These are phyloP conservation scores for Pythium insidiosum DNA, from an alignment of 352 stramenopile species.

Conservation along the genomic window DNA sequence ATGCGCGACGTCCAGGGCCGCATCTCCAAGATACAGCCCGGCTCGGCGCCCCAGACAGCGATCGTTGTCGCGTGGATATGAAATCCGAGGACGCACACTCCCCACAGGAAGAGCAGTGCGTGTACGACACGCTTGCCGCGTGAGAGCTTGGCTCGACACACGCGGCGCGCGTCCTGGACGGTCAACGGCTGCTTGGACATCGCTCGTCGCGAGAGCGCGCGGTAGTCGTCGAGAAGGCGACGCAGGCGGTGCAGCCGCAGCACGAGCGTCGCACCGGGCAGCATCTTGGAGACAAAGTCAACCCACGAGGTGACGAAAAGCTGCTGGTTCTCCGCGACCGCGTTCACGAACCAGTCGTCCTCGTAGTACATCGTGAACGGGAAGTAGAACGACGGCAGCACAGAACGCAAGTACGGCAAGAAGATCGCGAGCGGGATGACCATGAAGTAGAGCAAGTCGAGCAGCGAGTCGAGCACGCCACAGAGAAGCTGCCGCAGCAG, in stretches of 20 bases:
- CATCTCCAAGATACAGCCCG: conserved; percentile 13
- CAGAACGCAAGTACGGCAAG: conserved; percentile 4
- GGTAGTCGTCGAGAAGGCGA: neutral
- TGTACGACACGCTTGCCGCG: neutral
- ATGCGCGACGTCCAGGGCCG: conserved; percentile 2
- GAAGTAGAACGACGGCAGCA: neutral
- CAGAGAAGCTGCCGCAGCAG: conserved; percentile 5
- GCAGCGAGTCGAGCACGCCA: conserved; percentile 5
- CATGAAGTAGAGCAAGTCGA: conserved; percentile 13
- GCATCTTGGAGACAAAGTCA: conserved; percentile 11
- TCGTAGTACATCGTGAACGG: conserved; percentile 5
- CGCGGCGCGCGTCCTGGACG: neutral
- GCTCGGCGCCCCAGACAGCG: neutral
- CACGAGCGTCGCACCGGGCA: neutral
- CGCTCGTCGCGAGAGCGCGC: too few species aligned
- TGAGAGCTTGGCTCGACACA: neutral
- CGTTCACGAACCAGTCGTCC: conserved; percentile 10
- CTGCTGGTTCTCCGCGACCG: conserved; percentile 3
- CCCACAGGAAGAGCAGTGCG: conserved; percentile 2
- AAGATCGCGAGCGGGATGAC: conserved; percentile 6
- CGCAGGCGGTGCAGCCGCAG: conserved; percentile 1
- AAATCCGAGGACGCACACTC: neutral
- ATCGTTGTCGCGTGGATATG: conserved; percentile 3
- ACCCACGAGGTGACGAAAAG: conserved; percentile 6
- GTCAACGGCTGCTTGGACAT: too few species aligned